Evolutionary conservation across 139 green algal species (phyloP).

Genomic region (Chlamydomonas urium): DNA sequence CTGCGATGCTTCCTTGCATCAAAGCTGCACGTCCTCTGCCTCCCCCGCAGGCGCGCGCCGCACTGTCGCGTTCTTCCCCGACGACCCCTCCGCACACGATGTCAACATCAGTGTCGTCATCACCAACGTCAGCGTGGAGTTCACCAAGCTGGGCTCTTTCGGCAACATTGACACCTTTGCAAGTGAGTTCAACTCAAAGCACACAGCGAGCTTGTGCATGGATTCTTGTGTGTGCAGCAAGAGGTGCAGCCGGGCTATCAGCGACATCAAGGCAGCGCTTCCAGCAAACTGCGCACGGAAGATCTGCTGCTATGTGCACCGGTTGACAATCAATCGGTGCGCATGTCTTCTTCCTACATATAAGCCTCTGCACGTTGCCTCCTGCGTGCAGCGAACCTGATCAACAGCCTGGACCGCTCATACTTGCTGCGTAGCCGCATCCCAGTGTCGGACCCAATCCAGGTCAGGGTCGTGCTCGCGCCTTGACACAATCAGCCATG

Average conservation of each 20-base stretch:
- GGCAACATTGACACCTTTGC: constrained; percentile 22
- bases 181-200: constrained; percentile 26
- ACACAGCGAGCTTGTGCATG: no score
- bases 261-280: no score
- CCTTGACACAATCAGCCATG: no score
- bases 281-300: no score
- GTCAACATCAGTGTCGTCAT: constrained; percentile 33
- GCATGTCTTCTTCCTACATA: no score
- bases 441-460: constrained; percentile 17
- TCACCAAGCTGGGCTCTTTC: constrained; percentile 29
- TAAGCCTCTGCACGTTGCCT: no score
- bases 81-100: constrained; percentile 17
- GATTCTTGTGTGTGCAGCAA: no score
- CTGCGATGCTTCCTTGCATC: background rate
- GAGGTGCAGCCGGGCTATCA: no score
- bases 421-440: constrained; percentile 26
- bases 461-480: no score
- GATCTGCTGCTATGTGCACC: no score
- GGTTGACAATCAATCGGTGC: no score
- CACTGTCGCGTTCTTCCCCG: constrained; percentile 35
- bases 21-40: background rate
- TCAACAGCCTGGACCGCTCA: constrained; percentile 42
- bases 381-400: no score
- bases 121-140: constrained; percentile 36
- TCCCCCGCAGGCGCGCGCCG: constrained; percentile 18